A percentile compares a stretch with the other conserved stretches of the same genome.
These are phyloP conservation scores for Botryotinia globosa DNA, from an alignment of 2,329 filamentous ascomycete species.

Conservation along the genomic window DNA sequence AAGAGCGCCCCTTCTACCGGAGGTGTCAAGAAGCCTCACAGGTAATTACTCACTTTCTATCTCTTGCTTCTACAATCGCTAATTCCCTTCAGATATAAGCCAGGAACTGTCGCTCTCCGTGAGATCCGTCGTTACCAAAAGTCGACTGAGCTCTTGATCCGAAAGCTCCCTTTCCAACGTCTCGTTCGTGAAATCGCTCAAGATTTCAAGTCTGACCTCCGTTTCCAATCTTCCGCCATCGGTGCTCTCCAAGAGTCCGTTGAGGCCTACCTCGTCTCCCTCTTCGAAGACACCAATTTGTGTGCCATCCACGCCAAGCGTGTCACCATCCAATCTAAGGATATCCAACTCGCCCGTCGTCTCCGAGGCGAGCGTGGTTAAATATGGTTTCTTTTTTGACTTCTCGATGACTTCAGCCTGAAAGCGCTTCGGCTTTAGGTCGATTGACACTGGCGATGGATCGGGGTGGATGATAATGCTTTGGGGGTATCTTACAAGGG, in stretches of 20 bases:
- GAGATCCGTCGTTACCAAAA: constrained; percentile 99
- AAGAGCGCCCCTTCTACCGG: constrained; percentile 95
- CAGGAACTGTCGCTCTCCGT: constrained; percentile 92
- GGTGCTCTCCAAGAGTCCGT: constrained; percentile 97
- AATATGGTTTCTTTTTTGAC: constrained; percentile 37
- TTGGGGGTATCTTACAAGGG: constrained; percentile 30
- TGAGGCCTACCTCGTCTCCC: constrained; percentile 96
- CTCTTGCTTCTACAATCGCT: not conserved
- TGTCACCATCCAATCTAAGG: constrained; percentile 83
- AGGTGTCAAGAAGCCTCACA: constrained; percentile 20
- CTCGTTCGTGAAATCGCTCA: constrained; percentile 95
- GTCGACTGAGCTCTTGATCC: constrained; percentile 91
- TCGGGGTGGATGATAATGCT: constrained; percentile 32
- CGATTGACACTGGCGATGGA: constrained; percentile 17
- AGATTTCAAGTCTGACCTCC: constrained; percentile 91
- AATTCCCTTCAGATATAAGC: constrained; percentile 70
- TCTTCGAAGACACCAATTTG: constrained; percentile 98
- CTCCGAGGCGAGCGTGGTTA: constrained; percentile 92
- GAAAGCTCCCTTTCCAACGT: constrained; percentile 97
- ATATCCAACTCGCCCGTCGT: constrained; percentile 93
- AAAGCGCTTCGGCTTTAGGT: constrained; percentile 22
- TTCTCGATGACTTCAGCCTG: constrained; percentile 24
- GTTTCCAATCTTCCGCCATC: constrained; percentile 98
- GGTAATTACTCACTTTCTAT: not conserved
- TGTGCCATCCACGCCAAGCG: constrained; percentile 99